Evolutionary conservation across 2,329 filamentous ascomycete genomes (phyloP).

Genomic region (Penicillium sp.): DNA sequence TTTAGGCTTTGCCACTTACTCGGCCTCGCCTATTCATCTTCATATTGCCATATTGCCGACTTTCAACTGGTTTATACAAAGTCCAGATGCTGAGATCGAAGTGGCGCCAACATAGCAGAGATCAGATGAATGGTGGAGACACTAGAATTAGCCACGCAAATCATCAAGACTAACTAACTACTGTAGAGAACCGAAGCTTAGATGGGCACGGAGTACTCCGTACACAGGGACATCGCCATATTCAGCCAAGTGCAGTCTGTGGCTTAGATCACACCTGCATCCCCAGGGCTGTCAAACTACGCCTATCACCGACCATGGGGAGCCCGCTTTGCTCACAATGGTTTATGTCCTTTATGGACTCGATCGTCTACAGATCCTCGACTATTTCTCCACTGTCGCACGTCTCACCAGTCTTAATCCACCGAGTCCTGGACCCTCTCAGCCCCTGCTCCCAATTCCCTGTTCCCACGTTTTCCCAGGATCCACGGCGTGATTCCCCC

Average conservation of each 20-base stretch:
- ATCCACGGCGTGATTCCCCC: conserved; percentile 23
- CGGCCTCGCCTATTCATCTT: neutral
- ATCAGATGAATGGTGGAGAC: neutral
- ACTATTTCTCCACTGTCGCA: no score
- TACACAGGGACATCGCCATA: neutral
- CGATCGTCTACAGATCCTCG: no score
- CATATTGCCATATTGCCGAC: neutral
- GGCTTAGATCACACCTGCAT: conserved; percentile 16
- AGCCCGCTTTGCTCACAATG: no score
- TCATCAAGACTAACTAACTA: no score
- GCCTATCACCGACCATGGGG: conserved; percentile 7
- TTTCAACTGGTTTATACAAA: neutral
- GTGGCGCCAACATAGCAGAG: neutral
- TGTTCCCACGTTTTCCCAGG: conserved; percentile 1
- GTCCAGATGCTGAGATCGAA: neutral
- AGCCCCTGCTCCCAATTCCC: neutral
- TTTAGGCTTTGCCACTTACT: no score
- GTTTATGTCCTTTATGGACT: no score
- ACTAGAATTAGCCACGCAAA: neutral
- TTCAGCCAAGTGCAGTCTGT: conserved; percentile 16
- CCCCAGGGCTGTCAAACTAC: conserved; percentile 2
- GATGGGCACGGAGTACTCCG: neutral
- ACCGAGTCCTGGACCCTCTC: conserved; percentile 2
- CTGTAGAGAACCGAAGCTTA: neutral
- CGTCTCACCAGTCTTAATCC: neutral